Evolutionary conservation across 306 rosid species (phyloP).

Genomic region (Pyrus betulifolia): DNA sequence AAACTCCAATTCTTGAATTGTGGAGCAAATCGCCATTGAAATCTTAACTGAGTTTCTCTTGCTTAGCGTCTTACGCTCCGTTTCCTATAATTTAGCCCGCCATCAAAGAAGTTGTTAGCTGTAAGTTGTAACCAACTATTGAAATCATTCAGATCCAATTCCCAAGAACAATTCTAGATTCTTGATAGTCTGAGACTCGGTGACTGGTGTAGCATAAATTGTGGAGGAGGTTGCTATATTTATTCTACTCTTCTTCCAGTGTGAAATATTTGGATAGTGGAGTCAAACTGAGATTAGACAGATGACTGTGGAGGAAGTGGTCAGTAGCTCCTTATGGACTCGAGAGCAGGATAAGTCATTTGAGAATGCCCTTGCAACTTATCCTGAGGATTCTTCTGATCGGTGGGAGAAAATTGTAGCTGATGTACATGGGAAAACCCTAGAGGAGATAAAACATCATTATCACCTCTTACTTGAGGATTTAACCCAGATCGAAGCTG

Average conservation of each 20-base stretch:
- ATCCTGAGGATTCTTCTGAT: slow-evolving; percentile 64
- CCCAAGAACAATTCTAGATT: slow-evolving; percentile 9
- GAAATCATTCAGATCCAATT: slow-evolving; percentile 33
- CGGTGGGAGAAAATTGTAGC: slow-evolving; percentile 86
- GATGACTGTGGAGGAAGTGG: slow-evolving; percentile 71
- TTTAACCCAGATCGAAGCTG: slow-evolving; percentile 72
- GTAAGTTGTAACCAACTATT: slow-evolving; percentile 5
- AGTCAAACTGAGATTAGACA: slow-evolving; percentile 5
- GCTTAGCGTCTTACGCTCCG: slow-evolving; percentile 21
- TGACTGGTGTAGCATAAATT: slow-evolving; percentile 30
- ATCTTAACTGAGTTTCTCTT: slow-evolving; percentile 21
- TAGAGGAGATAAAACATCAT: slow-evolving; percentile 73
- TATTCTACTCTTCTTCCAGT: slow-evolving; percentile 22
- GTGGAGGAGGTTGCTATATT: slow-evolving; percentile 18
- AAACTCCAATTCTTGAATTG: slow-evolving; percentile 41
- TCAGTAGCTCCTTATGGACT: slow-evolving; percentile 71
- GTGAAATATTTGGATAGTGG: slow-evolving; percentile 21
- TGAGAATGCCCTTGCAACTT: slow-evolving; percentile 75
- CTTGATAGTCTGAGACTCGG: slow-evolving; percentile 6
- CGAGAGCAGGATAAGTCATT: slow-evolving; percentile 87
- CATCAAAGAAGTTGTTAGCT: slow-evolving; percentile 3
- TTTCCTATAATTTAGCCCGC: slow-evolving; percentile 27
- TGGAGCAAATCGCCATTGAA: slow-evolving; percentile 51
- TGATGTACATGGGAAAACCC: slow-evolving; percentile 73
- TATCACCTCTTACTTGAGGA: slow-evolving; percentile 78